Percentiles rank a stretch among this genome's conserved stretches.
phyloP scores from a whole-genome alignment of 306 rosid species.

The Echinosophora koreensis region DNA sequence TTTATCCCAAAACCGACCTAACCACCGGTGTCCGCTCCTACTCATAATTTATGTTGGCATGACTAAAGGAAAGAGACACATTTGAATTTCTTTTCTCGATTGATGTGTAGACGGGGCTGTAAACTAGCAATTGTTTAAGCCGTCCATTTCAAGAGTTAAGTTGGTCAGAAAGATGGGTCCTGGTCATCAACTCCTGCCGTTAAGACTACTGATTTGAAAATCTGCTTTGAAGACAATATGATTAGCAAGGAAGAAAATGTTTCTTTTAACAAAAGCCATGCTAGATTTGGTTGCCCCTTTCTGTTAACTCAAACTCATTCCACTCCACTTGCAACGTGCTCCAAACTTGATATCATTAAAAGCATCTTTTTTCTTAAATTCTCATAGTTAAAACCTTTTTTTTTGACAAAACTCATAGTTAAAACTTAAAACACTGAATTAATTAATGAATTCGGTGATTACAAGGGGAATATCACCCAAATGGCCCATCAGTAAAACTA shows the following conservation, averaged over 20 bases:
- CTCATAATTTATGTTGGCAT: too few species aligned
- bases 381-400: neutral
- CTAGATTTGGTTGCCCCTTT: slow-evolving; percentile 45
- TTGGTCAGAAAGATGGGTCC: slow-evolving; percentile 40
- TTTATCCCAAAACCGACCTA: too few species aligned
- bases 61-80: neutral
- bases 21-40: too few species aligned
- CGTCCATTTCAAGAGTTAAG: slow-evolving; percentile 19
- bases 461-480: neutral
- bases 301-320: slow-evolving; percentile 1
- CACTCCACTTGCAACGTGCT: slow-evolving; percentile 27
- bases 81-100: neutral
- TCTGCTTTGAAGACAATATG: slow-evolving; percentile 46
- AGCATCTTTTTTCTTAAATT: neutral
- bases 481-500: neutral
- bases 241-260: slow-evolving; percentile 40
- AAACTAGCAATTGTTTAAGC: neutral
- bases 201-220: slow-evolving; percentile 36
- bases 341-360: slow-evolving; percentile 1
- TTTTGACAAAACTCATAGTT: neutral
- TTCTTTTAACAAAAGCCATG: slow-evolving; percentile 47
- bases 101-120: slow-evolving; percentile 15
- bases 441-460: neutral
- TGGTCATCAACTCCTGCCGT: slow-evolving; percentile 11
- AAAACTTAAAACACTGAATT: neutral